These are phyloP conservation scores for Tulasnella sp. DNA, from an alignment of 768 basidiomycete genomes.

Conservation along the genomic window DNA sequence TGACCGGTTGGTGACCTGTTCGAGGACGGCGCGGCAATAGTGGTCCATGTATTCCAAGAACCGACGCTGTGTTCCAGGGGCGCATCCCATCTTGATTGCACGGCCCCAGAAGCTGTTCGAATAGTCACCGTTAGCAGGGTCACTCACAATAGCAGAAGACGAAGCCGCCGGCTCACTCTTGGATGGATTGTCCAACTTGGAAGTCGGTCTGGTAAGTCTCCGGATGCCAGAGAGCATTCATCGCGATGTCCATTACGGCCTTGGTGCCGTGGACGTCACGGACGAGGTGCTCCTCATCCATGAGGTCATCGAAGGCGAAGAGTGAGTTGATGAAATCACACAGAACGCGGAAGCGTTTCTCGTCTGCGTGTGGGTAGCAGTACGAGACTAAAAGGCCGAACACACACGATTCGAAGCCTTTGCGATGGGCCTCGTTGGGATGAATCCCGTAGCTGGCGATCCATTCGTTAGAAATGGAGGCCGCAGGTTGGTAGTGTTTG, in stretches of 20 bases:
- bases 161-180: background rate
- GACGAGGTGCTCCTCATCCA: slow-evolving; percentile 17
- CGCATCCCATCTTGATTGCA: background rate
- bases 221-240: background rate
- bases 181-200: background rate
- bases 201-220: slow-evolving; percentile 6
- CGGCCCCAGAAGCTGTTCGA: slow-evolving; percentile 24
- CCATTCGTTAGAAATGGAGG: background rate
- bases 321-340: slow-evolving; percentile 26
- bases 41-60: slow-evolving; percentile 32
- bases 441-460: background rate
- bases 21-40: slow-evolving; percentile 31
- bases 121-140: background rate
- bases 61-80: slow-evolving; percentile 19
- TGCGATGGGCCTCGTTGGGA: background rate
- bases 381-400: background rate
- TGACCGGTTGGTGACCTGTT: slow-evolving; percentile 33
- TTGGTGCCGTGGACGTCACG: slow-evolving; percentile 5
- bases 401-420: background rate
- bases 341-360: slow-evolving; percentile 8
- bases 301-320: slow-evolving; percentile 27
- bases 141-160: background rate
- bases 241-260: slow-evolving; percentile 15
- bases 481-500: background rate
- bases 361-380: slow-evolving; percentile 6